Evolutionary conservation across 192 early-diverging fungal genomes (phyloP).

Genomic region (Gryganskiella cystojenkinii): DNA sequence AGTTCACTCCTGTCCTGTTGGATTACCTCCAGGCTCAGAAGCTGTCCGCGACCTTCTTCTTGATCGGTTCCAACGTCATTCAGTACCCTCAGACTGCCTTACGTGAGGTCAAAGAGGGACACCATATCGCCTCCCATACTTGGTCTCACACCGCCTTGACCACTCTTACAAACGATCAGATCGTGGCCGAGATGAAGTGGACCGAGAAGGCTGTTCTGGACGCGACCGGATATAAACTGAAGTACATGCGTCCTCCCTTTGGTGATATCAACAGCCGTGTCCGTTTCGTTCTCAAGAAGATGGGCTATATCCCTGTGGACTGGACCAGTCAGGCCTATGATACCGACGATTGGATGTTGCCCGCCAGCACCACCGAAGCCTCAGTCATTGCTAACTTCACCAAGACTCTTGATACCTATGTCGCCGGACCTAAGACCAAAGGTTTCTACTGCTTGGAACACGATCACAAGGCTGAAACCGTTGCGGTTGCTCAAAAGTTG

Average conservation of each 20-base stretch:
- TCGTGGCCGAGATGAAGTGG: conserved; percentile 77
- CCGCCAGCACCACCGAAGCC: conserved; percentile 43
- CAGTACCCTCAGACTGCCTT: conserved; percentile 56
- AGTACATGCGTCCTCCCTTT: conserved; percentile 72
- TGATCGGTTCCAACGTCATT: conserved; percentile 62
- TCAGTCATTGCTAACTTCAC: conserved; percentile 33
- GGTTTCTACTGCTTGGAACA: conserved; percentile 64
- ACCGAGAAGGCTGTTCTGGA: conserved; percentile 67
- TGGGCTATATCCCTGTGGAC: conserved; percentile 60
- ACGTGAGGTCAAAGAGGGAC: conserved; percentile 57
- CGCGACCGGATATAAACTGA: conserved; percentile 65
- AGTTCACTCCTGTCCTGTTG: conserved; percentile 54
- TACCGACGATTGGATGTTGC: conserved; percentile 57
- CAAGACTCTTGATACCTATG: conserved; percentile 37
- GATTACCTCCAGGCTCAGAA: conserved; percentile 56
- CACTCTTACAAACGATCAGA: conserved; percentile 52
- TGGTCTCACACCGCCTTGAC: conserved; percentile 72
- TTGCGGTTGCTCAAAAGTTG: conserved; percentile 56
- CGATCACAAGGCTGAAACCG: conserved; percentile 52
- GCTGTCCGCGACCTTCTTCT: conserved; percentile 64
- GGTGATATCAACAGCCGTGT: conserved; percentile 83
- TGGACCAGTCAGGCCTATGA: conserved; percentile 54
- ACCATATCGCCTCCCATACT: conserved; percentile 71
- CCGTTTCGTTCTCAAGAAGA: conserved; percentile 68
- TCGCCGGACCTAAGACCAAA: conserved; percentile 28